Conservation (phyloP, 2,329 filamentous ascomycete genomes). For the Fusarium devonianum region DNA sequence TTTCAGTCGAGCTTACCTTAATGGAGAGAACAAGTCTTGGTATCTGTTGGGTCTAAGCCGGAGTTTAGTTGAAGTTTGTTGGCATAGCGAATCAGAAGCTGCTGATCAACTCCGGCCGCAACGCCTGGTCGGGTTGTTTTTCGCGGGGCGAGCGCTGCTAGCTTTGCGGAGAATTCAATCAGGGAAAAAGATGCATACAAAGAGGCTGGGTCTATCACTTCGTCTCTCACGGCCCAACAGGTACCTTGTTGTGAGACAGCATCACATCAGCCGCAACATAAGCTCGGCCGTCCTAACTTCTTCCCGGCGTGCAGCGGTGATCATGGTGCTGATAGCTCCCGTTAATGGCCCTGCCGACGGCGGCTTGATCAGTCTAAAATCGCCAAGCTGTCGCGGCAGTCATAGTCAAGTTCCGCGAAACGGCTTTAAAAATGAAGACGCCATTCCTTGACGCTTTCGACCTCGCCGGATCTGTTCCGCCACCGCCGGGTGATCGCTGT, state of each 20-base stretch:
- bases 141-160: too few species aligned
- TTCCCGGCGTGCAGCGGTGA: conserved; percentile 5
- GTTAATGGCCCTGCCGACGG: conserved; percentile 7
- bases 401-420: conserved; percentile 4
- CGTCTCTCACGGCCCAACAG: conserved; percentile 30
- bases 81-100: not conserved
- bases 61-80: not conserved
- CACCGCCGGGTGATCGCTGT: conserved; percentile 4
- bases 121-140: not conserved
- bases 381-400: conserved; percentile 10
- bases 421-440: conserved; percentile 2
- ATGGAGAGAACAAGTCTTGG: too few species aligned
- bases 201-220: conserved; percentile 22
- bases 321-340: conserved; percentile 26
- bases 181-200: not conserved
- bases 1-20: too few species aligned
- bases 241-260: not conserved
- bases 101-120: conserved; percentile 1
- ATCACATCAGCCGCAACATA: not conserved
- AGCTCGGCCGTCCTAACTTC: not conserved
- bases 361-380: not conserved
- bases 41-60: conserved; percentile 11
- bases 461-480: not conserved
- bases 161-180: too few species aligned
- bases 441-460: conserved; percentile 7